Percentiles rank a stretch among this genome's conserved stretches.
These are phyloP conservation scores for Hemisphaericaspora xylanilytica DNA, from an alignment of 1,139 yeast species.

Conservation along the genomic window DNA sequence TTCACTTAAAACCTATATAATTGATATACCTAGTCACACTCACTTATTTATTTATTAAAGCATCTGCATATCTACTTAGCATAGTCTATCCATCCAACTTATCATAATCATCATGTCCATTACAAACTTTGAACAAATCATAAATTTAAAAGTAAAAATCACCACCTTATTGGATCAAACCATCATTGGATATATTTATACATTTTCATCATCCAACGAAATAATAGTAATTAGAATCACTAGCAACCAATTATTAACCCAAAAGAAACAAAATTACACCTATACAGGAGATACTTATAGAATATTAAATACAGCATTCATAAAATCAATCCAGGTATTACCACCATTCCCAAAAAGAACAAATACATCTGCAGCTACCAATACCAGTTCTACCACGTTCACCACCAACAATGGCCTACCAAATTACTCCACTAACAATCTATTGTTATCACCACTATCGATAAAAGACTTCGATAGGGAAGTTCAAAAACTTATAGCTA, in stretches of 20 bases:
- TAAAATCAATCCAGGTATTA: constrained; percentile 50
- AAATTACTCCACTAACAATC: constrained; percentile 2
- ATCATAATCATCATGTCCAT: constrained; percentile 9
- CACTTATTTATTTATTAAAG: not conserved
- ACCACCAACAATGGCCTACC: constrained; percentile 15
- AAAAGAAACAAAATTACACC: constrained; percentile 10
- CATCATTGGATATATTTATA: constrained; percentile 59
- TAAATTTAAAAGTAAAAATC: constrained; percentile 52
- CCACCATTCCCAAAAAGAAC: constrained; percentile 26
- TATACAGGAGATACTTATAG: constrained; percentile 36
- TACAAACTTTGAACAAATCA: constrained; percentile 13
- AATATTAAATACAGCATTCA: constrained; percentile 56
- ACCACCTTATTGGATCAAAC: constrained; percentile 58
- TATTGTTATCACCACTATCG: constrained; percentile 11
- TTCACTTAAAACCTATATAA: too few relatives aligned
- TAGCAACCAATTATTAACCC: constrained; percentile 16
- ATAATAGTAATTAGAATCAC: constrained; percentile 20
- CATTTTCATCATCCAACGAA: constrained; percentile 42
- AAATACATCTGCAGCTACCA: too few relatives aligned
- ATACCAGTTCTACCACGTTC: constrained; percentile 40
- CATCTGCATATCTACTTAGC: too few relatives aligned
- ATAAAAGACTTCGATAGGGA: constrained; percentile 19
- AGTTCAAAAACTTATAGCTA: constrained; percentile 16
- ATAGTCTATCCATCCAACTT: too few relatives aligned
- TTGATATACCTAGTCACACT: too few relatives aligned